Conservation (phyloP, 257 asterid species). For the Solanum virginianum region DNA sequence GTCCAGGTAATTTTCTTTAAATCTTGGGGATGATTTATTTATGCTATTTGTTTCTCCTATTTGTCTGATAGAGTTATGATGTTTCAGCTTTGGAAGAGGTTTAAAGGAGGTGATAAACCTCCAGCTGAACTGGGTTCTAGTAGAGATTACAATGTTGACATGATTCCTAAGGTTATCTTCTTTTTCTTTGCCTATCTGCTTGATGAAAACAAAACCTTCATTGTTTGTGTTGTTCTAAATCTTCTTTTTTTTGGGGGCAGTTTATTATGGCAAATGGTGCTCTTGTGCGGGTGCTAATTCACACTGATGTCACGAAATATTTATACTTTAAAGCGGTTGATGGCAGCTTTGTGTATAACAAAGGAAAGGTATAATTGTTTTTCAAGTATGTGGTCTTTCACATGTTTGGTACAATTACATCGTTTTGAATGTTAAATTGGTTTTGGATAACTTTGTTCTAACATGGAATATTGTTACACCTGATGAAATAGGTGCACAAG, state of each 20-base stretch:
- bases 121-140: conserved; percentile 81
- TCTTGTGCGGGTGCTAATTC: conserved; percentile 90
- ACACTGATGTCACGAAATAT: conserved; percentile 88
- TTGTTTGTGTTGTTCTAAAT: background rate
- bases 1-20: conserved; percentile 42
- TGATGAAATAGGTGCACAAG: conserved; percentile 70
- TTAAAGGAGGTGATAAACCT: conserved; percentile 85
- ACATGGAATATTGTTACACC: background rate
- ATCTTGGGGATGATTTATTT: background rate
- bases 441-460: background rate
- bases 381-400: background rate
- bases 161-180: conserved; percentile 80
- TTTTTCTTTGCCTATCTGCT: background rate
- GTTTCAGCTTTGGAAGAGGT: conserved; percentile 74
- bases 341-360: conserved; percentile 87
- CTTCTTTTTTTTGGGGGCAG: conserved; percentile 16
- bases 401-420: background rate
- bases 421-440: background rate
- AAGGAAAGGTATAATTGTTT: conserved; percentile 55
- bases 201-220: background rate
- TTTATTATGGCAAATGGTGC: conserved; percentile 96
- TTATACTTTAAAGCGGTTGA: conserved; percentile 91
- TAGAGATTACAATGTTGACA: conserved; percentile 92
- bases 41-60: background rate
- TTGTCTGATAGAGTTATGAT: background rate